Evolutionary conservation across 768 basidiomycete species (phyloP).

Genomic region (Pulveroboletus sp.): DNA sequence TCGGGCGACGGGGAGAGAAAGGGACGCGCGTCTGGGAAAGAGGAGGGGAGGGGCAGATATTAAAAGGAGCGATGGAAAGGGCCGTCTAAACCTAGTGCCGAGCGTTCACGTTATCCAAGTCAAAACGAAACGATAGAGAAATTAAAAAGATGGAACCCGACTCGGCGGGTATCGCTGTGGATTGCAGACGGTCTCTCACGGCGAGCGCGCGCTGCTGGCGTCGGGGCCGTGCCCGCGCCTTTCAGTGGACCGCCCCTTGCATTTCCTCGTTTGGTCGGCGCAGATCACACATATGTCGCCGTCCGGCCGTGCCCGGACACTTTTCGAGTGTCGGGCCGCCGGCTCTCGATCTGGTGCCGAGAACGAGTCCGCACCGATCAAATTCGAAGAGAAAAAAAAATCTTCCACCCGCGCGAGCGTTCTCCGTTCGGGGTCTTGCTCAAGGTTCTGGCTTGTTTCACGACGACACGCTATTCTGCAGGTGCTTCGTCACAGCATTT

Average conservation of each 20-base stretch:
- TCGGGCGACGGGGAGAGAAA: not conserved
- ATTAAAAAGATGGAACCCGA: conserved; percentile 11
- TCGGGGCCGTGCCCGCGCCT: conserved; percentile 2
- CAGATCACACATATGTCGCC: conserved; percentile 18
- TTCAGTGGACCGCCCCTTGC: not conserved
- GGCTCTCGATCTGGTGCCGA: conserved; percentile 32
- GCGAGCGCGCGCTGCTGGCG: conserved; percentile 8
- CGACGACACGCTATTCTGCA: not conserved
- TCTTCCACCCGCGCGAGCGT: not conserved
- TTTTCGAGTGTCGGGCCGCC: conserved; percentile 32
- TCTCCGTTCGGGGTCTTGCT: conserved; percentile 2
- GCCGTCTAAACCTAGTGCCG: conserved; percentile 28
- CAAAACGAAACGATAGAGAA: conserved; percentile 17
- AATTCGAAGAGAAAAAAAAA: conserved; percentile 13
- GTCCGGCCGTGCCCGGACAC: conserved; percentile 25
- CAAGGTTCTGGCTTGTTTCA: conserved; percentile 7
- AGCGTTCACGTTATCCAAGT: conserved; percentile 25
- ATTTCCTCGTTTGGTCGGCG: conserved; percentile 19
- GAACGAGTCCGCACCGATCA: conserved; percentile 12
- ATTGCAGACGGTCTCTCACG: conserved; percentile 5
- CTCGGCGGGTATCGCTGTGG: not conserved
- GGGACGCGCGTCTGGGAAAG: conserved; percentile 4
- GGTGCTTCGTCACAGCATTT: not conserved
- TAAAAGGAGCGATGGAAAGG: conserved; percentile 25
- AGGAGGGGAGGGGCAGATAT: conserved; percentile 18